Base-by-base conservation (phyloP, 768 basidiomycete species). In the Boletus coccyginus region DNA sequence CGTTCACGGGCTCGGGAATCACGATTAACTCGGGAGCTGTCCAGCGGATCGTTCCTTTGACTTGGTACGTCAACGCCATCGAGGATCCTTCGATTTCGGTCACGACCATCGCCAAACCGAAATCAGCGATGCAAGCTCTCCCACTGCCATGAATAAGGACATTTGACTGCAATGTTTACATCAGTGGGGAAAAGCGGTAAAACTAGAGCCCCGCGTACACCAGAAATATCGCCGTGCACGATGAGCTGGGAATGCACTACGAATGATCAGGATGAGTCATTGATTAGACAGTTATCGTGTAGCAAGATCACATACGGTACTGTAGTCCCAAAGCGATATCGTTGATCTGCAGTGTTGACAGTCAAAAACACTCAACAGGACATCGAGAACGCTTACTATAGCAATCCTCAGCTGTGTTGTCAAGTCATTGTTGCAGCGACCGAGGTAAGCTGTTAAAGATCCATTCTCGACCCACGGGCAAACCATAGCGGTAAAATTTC, bases 41-140 rank as follows among this genome's bases (percentile, higher is more conserved):
- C 78, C 80, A 82, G 2, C 79, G 74, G 19, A 81, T 68, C n/a
- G 79, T 75, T 3, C 78, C 80, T 40, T 52, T 66, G 8, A 38
- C 35, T 48, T 59, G 59, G n/a, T 57, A 68, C 1, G 59, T 48
- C 74, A 75, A 73, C 29, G 71, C 71, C 13, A 69, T 59, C 17
- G 65, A 70, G 17, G 67, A 67, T 7, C 67, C 67, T 40, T 72
- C 62, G 31, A 77, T 61, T 36, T 77, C 72, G 1, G 66, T 67
- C 35, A 71, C 58, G 49, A 81, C 66, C 24, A 66, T 73, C 3
- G 79, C 81, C 3, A 81, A 60, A 5, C 80, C 79, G 51, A 81
- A 80, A 55, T 81, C 79, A 32, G 73, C 71, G 8, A 82, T 63
- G 29, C 74, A 74, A 1, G 75, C 79, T 32, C 74, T 73, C 21